Conservation (phyloP, 805 yeast genomes). For the Millerago galiae region DNA sequence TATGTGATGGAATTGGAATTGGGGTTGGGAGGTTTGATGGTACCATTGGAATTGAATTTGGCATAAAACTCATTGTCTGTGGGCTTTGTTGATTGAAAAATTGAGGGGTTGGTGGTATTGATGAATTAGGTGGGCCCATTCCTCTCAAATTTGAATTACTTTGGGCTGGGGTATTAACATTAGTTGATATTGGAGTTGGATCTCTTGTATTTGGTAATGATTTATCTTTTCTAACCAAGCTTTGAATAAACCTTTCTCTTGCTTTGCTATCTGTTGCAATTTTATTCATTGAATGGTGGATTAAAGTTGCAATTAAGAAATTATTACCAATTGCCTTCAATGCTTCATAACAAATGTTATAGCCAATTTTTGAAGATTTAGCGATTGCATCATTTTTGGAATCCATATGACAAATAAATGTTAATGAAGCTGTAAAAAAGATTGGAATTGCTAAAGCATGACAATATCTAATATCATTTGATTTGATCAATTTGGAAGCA, state of each 20-base stretch:
- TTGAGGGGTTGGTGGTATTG: conserved; percentile 4
- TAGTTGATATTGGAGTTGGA: conserved; percentile 3
- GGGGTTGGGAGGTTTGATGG: conserved; percentile 6
- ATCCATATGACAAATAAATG: conserved; percentile 64
- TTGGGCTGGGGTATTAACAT: not conserved
- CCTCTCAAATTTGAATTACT: not conserved
- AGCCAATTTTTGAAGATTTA: conserved; percentile 31
- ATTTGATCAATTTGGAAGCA: conserved; percentile 45
- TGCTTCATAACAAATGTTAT: conserved; percentile 27
- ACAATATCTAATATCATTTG: conserved; percentile 42
- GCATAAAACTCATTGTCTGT: conserved; percentile 5
- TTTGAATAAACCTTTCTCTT: conserved; percentile 15
- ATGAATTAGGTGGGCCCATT: not conserved
- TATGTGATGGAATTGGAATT: conserved; percentile 2
- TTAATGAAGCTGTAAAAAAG: conserved; percentile 56
- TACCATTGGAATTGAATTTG: conserved; percentile 4
- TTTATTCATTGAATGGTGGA: conserved; percentile 43
- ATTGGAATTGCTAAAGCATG: conserved; percentile 57
- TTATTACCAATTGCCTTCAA: conserved; percentile 39
- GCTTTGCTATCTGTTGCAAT: conserved; percentile 29
- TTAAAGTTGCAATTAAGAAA: conserved; percentile 46
- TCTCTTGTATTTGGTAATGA: conserved; percentile 14
- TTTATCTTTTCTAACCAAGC: conserved; percentile 14
- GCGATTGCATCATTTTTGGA: conserved; percentile 29
- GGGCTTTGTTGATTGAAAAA: not conserved